These are phyloP conservation scores for Auriscalpium orientale DNA, from an alignment of 768 basidiomycete genomes.

Conservation along the genomic window DNA sequence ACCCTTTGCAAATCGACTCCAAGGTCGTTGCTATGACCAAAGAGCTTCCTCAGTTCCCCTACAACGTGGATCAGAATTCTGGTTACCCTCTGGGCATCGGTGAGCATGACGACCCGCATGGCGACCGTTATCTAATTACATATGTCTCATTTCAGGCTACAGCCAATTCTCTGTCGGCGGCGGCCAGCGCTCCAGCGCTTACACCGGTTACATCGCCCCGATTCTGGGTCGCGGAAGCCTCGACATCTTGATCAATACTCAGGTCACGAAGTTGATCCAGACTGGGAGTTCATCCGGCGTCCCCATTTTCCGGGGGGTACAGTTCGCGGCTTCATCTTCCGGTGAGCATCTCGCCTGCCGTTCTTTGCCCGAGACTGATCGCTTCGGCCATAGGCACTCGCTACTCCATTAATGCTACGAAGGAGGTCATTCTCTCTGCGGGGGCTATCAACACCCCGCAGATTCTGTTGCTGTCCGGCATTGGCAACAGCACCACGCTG, in stretches of 20 bases:
- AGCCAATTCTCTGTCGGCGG: background rate
- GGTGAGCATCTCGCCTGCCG: background rate
- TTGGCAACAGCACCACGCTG: background rate
- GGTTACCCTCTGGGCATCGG: constrained; percentile 36
- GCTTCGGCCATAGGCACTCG: background rate
- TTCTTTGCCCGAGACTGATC: background rate
- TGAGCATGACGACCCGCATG: constrained; percentile 8
- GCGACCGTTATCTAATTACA: background rate
- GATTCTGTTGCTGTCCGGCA: background rate
- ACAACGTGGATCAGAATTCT: constrained; percentile 34
- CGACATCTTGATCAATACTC: constrained; percentile 1
- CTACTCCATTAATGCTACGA: background rate
- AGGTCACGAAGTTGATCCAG: background rate
- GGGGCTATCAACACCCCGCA: background rate
- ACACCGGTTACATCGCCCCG: background rate
- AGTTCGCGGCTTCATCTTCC: background rate
- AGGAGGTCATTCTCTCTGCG: constrained; percentile 1
- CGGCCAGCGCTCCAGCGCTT: constrained; percentile 4
- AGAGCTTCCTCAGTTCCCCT: constrained; percentile 32
- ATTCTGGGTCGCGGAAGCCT: background rate
- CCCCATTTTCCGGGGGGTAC: constrained; percentile 1
- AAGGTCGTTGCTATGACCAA: constrained; percentile 30
- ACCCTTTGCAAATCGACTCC: constrained; percentile 18
- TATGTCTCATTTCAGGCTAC: background rate
- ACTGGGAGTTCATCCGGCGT: background rate